Evolutionary conservation across 768 basidiomycete species (phyloP), one percentile per base, ranked within the genome.

Genomic region (Coprinopsis cinerea): DNA sequence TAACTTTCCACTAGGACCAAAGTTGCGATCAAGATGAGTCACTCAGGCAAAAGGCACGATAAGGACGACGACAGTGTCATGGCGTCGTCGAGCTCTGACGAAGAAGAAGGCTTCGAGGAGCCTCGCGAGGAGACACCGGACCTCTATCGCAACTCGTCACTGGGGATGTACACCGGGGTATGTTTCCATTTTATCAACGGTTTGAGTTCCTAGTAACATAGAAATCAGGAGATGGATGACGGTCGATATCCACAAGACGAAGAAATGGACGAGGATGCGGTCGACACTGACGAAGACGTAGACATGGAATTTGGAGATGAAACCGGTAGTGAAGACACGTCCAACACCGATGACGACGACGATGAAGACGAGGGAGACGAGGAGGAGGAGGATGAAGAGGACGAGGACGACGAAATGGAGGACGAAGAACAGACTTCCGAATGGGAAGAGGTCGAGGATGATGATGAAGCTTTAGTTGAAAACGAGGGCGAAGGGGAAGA

Each of bases 21-120:
- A 64, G 77, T 94, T 47, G 94, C 95, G n/a, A 97, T 96, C 67
- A 97, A 95, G 67, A 94, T 98, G 90, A 95, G 92, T 43, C 81
- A 85, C 35, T 74, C 83, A 7, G 59, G 84, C 82, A 20, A 61
- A 63, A 10, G 82, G 81, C 23, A 76, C 20, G 63, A 65, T 43
- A 67, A 77, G 56, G 69, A 67, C 23, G 72, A 71, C 26, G 76
- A 64, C 45, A 47, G 51, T 20, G 40, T 35, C n/a, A 18, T 17
- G 9, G 78, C 74, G 9, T 71, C 76, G 1, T 82, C 81, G 10
- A 46, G 47, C 11, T 75, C 78, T 4, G 77, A 76, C 4, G 76
- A 78, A 1, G 81, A 82, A 3, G 81, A 81, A 14, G 81, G 78
- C 7, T 80, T 81, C n/a, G 80, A 76, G 45, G 79, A 72, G 28